phyloP scores from a whole-genome alignment of 805 yeast genomes.

The Metschnikowia lachancei region DNA sequence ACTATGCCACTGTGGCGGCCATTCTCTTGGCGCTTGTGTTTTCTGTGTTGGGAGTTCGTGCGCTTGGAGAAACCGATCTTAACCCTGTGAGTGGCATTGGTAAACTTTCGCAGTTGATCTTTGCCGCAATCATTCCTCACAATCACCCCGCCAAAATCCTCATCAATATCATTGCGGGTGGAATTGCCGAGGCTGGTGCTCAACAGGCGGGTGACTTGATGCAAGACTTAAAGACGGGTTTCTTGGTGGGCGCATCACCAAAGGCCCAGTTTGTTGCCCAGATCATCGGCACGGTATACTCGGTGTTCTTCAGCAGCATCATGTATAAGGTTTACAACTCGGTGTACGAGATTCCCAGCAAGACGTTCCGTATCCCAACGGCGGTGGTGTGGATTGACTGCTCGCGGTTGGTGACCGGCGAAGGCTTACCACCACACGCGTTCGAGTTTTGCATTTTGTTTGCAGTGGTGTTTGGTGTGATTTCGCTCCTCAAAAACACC shows the following conservation, averaged over 20 bases:
- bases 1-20: slow-evolving; percentile 66
- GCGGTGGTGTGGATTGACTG: slow-evolving; percentile 97
- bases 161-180: slow-evolving; percentile 89
- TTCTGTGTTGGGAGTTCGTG: slow-evolving; percentile 86
- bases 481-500: slow-evolving; percentile 62
- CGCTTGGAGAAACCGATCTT: slow-evolving; percentile 93
- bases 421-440: slow-evolving; percentile 83
- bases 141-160: slow-evolving; percentile 77
- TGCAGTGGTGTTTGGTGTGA: slow-evolving; percentile 65
- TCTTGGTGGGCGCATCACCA: slow-evolving; percentile 87
- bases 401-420: slow-evolving; percentile 86
- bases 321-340: slow-evolving; percentile 80
- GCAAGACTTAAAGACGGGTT: slow-evolving; percentile 97
- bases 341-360: slow-evolving; percentile 83
- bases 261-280: slow-evolving; percentile 90
- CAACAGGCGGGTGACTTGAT: slow-evolving; percentile 98
- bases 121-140: slow-evolving; percentile 76
- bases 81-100: slow-evolving; percentile 98
- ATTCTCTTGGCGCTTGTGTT: slow-evolving; percentile 72
- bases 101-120: slow-evolving; percentile 82
- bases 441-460: slow-evolving; percentile 55
- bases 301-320: slow-evolving; percentile 71
- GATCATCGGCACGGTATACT: slow-evolving; percentile 81
- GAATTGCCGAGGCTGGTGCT: slow-evolving; percentile 97
- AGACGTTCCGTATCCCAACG: slow-evolving; percentile 83